A percentile compares a stretch with the other conserved stretches of the same genome.
Conservation (phyloP, 2,329 filamentous ascomycete genomes). For the Fusarium dlaminii region DNA sequence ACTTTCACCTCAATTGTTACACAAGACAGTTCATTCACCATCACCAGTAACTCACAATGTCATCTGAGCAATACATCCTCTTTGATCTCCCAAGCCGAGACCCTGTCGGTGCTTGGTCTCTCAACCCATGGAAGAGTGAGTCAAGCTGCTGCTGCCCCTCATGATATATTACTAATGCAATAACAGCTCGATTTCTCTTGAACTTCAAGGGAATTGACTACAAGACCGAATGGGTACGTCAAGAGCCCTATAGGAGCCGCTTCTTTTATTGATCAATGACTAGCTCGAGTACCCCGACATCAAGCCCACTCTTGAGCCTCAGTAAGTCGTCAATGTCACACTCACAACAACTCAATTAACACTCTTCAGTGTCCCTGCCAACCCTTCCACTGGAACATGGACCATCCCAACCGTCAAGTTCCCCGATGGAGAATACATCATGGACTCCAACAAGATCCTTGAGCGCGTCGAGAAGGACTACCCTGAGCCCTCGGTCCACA, state of each 20-base stretch:
- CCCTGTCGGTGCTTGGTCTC: slow-evolving; percentile 65
- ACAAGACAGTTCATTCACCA: too few species aligned
- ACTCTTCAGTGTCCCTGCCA: slow-evolving; percentile 26
- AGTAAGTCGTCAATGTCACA: slow-evolving; percentile 52
- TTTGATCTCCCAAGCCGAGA: slow-evolving; percentile 70
- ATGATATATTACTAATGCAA: background rate
- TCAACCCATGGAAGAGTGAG: slow-evolving; percentile 77
- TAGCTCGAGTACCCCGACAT: slow-evolving; percentile 73
- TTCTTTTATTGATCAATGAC: background rate
- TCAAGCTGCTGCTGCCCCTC: background rate
- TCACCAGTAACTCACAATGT: slow-evolving; percentile 37
- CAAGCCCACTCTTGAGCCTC: slow-evolving; percentile 61
- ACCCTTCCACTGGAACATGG: slow-evolving; percentile 36
- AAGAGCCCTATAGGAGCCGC: too few species aligned
- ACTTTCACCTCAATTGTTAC: background rate
- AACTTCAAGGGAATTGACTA: slow-evolving; percentile 76
- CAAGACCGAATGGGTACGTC: slow-evolving; percentile 68
- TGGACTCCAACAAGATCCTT: slow-evolving; percentile 72
- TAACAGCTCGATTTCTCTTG: slow-evolving; percentile 70
- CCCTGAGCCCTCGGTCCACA: slow-evolving; percentile 65
- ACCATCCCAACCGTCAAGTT: slow-evolving; percentile 63
- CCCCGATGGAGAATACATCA: slow-evolving; percentile 66
- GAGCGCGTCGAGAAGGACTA: slow-evolving; percentile 65
- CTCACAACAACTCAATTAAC: background rate
- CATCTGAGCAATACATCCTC: slow-evolving; percentile 57